Conservation (phyloP, 2,329 filamentous ascomycete species). For the Aspergillus jensenii region DNA sequence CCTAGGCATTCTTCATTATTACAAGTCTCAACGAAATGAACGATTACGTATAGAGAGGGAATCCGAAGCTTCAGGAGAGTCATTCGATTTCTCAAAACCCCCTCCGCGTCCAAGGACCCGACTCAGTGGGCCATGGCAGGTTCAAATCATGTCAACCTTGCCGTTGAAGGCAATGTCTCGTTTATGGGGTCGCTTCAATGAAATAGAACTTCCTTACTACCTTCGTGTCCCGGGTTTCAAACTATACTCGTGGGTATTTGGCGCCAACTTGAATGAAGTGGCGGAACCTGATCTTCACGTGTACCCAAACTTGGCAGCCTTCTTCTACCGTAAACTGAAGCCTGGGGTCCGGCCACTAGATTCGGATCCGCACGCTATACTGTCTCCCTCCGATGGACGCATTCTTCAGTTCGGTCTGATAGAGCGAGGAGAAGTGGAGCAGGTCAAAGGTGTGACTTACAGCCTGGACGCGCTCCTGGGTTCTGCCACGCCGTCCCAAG, state of each 20-base stretch:
- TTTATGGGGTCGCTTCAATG: slow-evolving; percentile 89
- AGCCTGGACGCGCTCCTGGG: slow-evolving; percentile 90
- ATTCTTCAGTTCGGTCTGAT: slow-evolving; percentile 91
- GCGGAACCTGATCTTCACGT: slow-evolving; percentile 82
- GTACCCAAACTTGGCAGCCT: slow-evolving; percentile 90
- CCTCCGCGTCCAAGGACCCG: slow-evolving; percentile 64
- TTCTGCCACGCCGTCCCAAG: slow-evolving; percentile 49
- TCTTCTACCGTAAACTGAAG: slow-evolving; percentile 95
- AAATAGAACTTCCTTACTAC: slow-evolving; percentile 82
- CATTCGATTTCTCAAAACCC: slow-evolving; percentile 36
- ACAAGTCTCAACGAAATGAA: slow-evolving; percentile 63
- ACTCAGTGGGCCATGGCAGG: slow-evolving; percentile 87
- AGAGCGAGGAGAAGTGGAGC: slow-evolving; percentile 90
- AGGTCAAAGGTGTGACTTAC: slow-evolving; percentile 99
- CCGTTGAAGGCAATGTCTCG: slow-evolving; percentile 88
- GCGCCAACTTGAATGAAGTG: slow-evolving; percentile 86
- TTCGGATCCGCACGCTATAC: slow-evolving; percentile 72
- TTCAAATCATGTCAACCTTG: slow-evolving; percentile 89
- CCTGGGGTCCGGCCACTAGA: slow-evolving; percentile 84
- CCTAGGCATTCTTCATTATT: slow-evolving; percentile 79
- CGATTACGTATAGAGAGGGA: slow-evolving; percentile 51
- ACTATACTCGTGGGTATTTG: slow-evolving; percentile 86
- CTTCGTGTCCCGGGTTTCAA: slow-evolving; percentile 87
- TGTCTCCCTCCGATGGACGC: slow-evolving; percentile 87
- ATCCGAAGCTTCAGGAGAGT: slow-evolving; percentile 42